Conservation (phyloP, 495 filamentous ascomycete species). For the Aspergillus affinis region DNA sequence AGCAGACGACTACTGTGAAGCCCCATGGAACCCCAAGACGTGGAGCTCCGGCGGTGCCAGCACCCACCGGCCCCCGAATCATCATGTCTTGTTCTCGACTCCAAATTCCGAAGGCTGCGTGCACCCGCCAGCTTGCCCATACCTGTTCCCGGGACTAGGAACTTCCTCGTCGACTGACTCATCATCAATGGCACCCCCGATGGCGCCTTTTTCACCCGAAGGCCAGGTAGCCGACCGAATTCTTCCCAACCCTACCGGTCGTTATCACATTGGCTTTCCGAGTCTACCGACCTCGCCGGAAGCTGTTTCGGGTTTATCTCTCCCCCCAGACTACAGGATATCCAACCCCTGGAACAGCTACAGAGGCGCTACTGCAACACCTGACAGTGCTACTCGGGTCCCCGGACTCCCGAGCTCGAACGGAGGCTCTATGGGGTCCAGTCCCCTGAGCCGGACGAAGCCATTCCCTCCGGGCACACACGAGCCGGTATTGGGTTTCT, state of each 20-base stretch:
- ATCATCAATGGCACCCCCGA: slow-evolving; percentile 16
- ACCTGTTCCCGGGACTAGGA: slow-evolving; percentile 29
- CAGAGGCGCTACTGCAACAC: not conserved
- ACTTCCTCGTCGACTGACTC: slow-evolving; percentile 21
- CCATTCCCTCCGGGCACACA: slow-evolving; percentile 18
- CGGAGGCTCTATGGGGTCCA: slow-evolving; percentile 20
- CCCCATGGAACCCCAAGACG: slow-evolving; percentile 23
- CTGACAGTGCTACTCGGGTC: slow-evolving; percentile 2
- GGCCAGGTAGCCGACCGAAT: slow-evolving; percentile 32
- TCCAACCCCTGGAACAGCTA: slow-evolving; percentile 18
- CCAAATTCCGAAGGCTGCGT: slow-evolving; percentile 23
- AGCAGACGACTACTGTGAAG: slow-evolving; percentile 32
- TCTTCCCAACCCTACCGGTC: slow-evolving; percentile 37
- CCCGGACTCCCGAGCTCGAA: slow-evolving; percentile 10
- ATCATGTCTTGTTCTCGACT: slow-evolving; percentile 31
- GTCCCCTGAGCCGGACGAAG: slow-evolving; percentile 22
- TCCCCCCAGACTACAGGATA: slow-evolving; percentile 11
- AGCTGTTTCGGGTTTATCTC: slow-evolving; percentile 15
- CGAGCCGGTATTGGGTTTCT: slow-evolving; percentile 32
- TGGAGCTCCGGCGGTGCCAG: slow-evolving; percentile 28
- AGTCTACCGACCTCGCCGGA: slow-evolving; percentile 19
- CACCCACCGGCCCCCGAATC: slow-evolving; percentile 16
- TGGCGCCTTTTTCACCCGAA: slow-evolving; percentile 26
- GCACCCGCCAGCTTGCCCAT: slow-evolving; percentile 28
- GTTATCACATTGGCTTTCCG: slow-evolving; percentile 15